phyloP scores from a whole-genome alignment of 2,329 filamentous ascomycete species.

The Botrytis galanthina region DNA sequence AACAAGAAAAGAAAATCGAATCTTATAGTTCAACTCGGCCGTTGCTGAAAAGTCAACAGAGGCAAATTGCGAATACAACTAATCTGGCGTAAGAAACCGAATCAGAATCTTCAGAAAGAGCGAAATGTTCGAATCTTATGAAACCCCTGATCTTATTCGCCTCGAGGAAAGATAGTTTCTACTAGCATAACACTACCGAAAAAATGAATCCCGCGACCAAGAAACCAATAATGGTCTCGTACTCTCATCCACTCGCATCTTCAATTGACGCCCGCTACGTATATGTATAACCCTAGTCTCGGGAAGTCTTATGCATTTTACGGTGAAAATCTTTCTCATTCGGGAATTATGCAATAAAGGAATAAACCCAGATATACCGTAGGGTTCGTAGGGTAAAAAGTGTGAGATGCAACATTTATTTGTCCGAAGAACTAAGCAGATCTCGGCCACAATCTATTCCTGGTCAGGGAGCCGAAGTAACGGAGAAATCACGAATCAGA shows the following conservation, averaged over 20 bases:
- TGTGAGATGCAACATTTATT: background rate
- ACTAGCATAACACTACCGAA: background rate
- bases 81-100: background rate
- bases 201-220: background rate
- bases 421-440: conserved; percentile 1
- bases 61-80: background rate
- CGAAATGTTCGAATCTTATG: background rate
- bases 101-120: background rate
- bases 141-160: background rate
- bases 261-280: background rate
- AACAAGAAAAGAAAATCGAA: background rate
- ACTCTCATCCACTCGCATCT: conserved; percentile 8
- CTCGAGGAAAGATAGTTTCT: background rate
- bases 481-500: background rate
- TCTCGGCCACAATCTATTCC: background rate
- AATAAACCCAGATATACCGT: background rate
- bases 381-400: background rate
- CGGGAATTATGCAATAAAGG: background rate
- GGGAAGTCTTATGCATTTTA: background rate
- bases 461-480: conserved; percentile 8
- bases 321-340: background rate
- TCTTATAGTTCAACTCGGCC: background rate
- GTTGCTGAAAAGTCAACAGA: background rate
- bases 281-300: background rate
- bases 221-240: background rate